These are phyloP conservation scores for Prunus mongolica DNA, from an alignment of 306 rosid genomes.

Conservation along the genomic window DNA sequence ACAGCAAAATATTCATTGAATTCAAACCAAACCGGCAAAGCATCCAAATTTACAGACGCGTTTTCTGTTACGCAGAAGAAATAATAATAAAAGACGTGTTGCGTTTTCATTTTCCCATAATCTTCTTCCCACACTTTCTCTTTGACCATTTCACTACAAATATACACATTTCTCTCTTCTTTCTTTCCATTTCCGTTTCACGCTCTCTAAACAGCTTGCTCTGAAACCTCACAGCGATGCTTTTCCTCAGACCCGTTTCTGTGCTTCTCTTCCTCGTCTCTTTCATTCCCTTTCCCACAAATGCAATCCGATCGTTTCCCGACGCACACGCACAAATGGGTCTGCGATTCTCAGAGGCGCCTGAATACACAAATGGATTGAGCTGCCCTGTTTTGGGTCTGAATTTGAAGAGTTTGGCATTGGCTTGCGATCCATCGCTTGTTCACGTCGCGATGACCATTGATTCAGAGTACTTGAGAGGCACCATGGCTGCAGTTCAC, in stretches of 20 bases:
- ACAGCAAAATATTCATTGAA: background rate
- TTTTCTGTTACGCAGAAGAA: constrained; percentile 4
- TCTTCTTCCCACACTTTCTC: background rate
- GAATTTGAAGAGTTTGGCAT: background rate
- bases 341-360: constrained; percentile 52
- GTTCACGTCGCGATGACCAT: constrained; percentile 83
- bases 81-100: constrained; percentile 15
- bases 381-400: constrained; percentile 29
- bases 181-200: background rate
- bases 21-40: constrained; percentile 8
- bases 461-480: constrained; percentile 72
- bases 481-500: constrained; percentile 76
- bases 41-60: constrained; percentile 31
- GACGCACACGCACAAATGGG: constrained; percentile 19
- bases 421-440: constrained; percentile 44
- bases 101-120: background rate
- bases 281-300: constrained; percentile 15
- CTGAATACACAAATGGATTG: constrained; percentile 52
- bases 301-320: constrained; percentile 46
- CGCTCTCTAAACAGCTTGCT: background rate
- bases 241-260: constrained; percentile 21
- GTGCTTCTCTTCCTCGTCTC: constrained; percentile 12
- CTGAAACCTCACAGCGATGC: constrained; percentile 20
- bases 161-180: background rate
- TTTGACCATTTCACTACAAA: constrained; percentile 16